Conservation (phyloP, 2,329 filamentous ascomycete species). For the Leptographium galeiforme region DNA sequence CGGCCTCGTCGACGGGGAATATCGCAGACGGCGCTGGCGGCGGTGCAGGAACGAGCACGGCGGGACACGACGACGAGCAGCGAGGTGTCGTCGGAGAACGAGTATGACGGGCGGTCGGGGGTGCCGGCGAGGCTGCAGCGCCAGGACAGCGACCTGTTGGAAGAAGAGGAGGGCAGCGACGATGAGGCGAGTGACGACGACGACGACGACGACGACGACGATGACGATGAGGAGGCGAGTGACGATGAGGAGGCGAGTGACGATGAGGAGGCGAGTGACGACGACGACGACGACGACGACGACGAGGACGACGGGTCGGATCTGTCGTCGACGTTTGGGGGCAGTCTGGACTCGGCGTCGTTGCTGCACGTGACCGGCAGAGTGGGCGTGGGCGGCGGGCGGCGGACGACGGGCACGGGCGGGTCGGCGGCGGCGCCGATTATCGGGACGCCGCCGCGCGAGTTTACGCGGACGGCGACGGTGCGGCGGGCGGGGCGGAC, state of each 20-base stretch:
- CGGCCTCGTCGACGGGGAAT: conserved; percentile 37
- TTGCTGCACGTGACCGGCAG: conserved; percentile 38
- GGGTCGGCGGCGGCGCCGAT: conserved; percentile 34
- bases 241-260: conserved; percentile 24
- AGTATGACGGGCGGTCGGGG: conserved; percentile 37
- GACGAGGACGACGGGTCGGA: conserved; percentile 48
- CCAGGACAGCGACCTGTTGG: conserved; percentile 36
- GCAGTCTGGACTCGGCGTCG: conserved; percentile 57
- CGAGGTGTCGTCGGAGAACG: conserved; percentile 72
- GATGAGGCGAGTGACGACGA: conserved; percentile 28
- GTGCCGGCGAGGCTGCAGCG: conserved; percentile 23
- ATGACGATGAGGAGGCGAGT: conserved; percentile 13
- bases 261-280: conserved; percentile 31
- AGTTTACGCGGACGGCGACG: conserved; percentile 48
- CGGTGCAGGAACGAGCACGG: conserved; percentile 54
- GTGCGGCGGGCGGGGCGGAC: conserved; percentile 42
- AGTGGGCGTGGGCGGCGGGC: too few relatives aligned
- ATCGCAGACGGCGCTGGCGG: conserved; percentile 60
- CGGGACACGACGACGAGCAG: conserved; percentile 71
- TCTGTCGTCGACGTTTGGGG: conserved; percentile 51
- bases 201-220: conserved; percentile 3
- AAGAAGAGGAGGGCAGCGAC: conserved; percentile 29
- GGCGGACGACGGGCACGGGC: neutral
- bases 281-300: conserved; percentile 21
- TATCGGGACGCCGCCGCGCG: conserved; percentile 49